Percentiles rank a stretch among this genome's conserved stretches.
phyloP scores from a whole-genome alignment of 305 asterid genomes.

The Solanum chacoense region DNA sequence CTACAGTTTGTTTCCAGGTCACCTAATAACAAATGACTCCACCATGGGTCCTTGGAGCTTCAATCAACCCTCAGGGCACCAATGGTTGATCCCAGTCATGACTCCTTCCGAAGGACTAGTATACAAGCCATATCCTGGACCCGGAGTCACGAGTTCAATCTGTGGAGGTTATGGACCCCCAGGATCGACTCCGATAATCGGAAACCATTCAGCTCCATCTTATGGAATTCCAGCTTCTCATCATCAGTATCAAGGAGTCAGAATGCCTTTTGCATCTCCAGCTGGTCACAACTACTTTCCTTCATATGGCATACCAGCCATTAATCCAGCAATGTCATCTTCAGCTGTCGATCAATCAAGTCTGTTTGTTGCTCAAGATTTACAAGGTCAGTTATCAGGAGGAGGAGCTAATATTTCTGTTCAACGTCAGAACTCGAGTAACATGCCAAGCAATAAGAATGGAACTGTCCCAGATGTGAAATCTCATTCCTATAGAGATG shows the following conservation, averaged over 20 bases:
- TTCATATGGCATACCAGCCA: constrained; percentile 39
- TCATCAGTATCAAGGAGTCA: constrained; percentile 31
- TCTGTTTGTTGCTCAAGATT: background rate
- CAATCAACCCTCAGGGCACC: constrained; percentile 54
- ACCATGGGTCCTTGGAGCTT: constrained; percentile 24
- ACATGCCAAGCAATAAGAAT: constrained; percentile 13
- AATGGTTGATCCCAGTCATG: constrained; percentile 84
- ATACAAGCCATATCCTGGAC: constrained; percentile 70
- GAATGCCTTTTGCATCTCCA: constrained; percentile 19
- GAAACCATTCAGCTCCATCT: constrained; percentile 30
- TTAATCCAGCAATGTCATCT: constrained; percentile 30
- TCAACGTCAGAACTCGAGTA: background rate
- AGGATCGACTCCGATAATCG: constrained; percentile 21
- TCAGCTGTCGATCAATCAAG: background rate
- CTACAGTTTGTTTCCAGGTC: constrained; percentile 9
- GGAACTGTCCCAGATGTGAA: constrained; percentile 7
- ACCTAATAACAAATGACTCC: constrained; percentile 14
- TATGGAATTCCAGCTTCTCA: constrained; percentile 39
- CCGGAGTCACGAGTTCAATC: constrained; percentile 27
- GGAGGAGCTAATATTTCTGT: background rate
- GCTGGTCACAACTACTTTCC: constrained; percentile 41
- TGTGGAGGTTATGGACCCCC: constrained; percentile 33
- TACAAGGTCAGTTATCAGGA: background rate
- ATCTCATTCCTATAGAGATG: constrained; percentile 16
- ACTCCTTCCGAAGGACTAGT: constrained; percentile 85